Evolutionary conservation across 2,329 filamentous ascomycete species (phyloP), one percentile per base, ranked within the genome.

Genomic region (Pseudopyricularia cyperi): DNA sequence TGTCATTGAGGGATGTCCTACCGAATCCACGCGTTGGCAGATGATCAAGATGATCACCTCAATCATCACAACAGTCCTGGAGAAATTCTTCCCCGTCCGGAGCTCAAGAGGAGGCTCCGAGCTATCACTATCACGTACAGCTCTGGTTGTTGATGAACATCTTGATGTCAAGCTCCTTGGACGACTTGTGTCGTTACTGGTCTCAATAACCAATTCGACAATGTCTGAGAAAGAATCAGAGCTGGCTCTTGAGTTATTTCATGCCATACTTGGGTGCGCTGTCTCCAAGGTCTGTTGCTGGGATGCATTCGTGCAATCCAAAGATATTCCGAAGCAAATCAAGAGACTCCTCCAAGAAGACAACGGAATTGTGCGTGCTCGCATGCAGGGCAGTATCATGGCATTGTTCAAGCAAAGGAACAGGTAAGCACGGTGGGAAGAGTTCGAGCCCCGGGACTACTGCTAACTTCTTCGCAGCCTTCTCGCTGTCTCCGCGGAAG

Each of bases 1-100:
- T 19, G 68, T 84, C 55, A 66, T 76, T 14, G 68, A 71, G 8
- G 65, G 63, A 39, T 70, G 72, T 53, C 35, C 49, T 9, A 62
- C 65, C 9, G 70, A n/a, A 26, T 19, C 39, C 12, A 44, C 39
- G 12, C 39, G 39, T 44, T 44, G 12, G 11, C 39, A 44, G 22
- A 44, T 44, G 39, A 44, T 44, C 5, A 44, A 44, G 39, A 44
- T 19, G 24, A 44, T 44, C 39, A 26, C 39, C 5, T 24, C 24
- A 22, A 44, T 44, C 22, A 44, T 44, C 39, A 48, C 46, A 15
- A 32, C 46, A 2, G 46, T 30, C 14, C 17, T 48, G 15, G 46
- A 32, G 14, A 48, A 48, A n/a, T 19, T 48, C 6, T n/a, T 48
- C 17, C 46, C 24, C 3, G 14, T 7, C 24, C 3, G 39, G 39